Evolutionary conservation across 2,329 filamentous ascomycete genomes (phyloP).

Genomic region (Onygenales sp.): DNA sequence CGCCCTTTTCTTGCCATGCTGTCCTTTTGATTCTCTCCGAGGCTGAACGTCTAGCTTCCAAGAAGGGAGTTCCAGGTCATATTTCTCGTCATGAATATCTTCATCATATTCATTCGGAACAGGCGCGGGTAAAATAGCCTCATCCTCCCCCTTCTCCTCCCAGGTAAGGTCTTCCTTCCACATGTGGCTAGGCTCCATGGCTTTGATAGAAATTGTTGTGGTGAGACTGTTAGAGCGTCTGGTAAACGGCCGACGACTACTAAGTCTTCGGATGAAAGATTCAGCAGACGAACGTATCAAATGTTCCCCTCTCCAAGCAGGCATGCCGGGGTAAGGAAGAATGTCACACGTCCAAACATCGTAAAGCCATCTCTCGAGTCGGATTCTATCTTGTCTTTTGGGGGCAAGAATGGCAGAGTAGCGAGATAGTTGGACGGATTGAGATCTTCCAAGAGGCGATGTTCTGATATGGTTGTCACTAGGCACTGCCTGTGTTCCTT

Average conservation of each 20-base stretch:
- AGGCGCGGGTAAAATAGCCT: neutral
- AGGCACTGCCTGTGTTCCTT: constrained; percentile 11
- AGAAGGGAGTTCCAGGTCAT: neutral
- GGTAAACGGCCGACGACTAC: constrained; percentile 65
- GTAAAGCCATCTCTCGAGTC: constrained; percentile 62
- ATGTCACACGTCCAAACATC: constrained; percentile 79
- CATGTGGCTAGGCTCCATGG: constrained; percentile 6
- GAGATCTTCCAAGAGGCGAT: constrained; percentile 28
- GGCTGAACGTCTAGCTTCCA: neutral
- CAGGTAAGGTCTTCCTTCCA: constrained; percentile 4
- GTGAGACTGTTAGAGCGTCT: constrained; percentile 56
- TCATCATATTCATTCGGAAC: neutral
- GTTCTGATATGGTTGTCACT: constrained; percentile 2
- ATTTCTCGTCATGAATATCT: neutral
- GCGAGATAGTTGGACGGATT: constrained; percentile 58
- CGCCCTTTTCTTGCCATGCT: neutral
- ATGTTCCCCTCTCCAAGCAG: constrained; percentile 56
- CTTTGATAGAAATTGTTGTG: constrained; percentile 11
- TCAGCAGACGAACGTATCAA: constrained; percentile 70
- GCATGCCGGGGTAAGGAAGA: constrained; percentile 77
- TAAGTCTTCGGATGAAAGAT: constrained; percentile 79
- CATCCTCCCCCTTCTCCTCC: constrained; percentile 1
- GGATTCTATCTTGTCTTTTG: constrained; percentile 62
- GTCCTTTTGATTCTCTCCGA: neutral
- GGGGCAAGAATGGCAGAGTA: constrained; percentile 65